Conservation (phyloP, 2,329 filamentous ascomycete species). For the Fusarium buxicola region DNA sequence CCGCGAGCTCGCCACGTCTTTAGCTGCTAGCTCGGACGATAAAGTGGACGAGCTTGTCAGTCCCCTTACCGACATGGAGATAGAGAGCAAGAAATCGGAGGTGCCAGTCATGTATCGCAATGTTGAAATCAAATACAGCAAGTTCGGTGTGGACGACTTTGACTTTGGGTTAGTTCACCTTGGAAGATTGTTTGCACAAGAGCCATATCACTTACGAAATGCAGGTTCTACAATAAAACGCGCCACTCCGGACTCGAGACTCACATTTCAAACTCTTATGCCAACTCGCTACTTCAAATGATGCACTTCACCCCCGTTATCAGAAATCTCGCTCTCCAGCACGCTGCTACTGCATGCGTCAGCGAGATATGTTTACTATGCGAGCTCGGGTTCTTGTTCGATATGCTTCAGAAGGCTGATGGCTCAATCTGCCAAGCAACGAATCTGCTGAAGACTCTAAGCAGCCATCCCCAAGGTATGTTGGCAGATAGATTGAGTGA, state of each 20-base stretch:
- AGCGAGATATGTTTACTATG: slow-evolving; percentile 88
- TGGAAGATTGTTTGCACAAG: slow-evolving; percentile 3
- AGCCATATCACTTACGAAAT: slow-evolving; percentile 28
- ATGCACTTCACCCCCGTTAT: slow-evolving; percentile 90
- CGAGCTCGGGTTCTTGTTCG: slow-evolving; percentile 94
- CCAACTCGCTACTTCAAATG: slow-evolving; percentile 90
- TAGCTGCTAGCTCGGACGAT: slow-evolving; percentile 55
- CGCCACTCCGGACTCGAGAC: slow-evolving; percentile 92
- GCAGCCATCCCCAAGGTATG: slow-evolving; percentile 79
- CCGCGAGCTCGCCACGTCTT: slow-evolving; percentile 69
- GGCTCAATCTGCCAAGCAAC: slow-evolving; percentile 96
- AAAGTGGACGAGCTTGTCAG: slow-evolving; percentile 69
- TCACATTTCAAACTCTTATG: slow-evolving; percentile 96
- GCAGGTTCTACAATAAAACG: slow-evolving; percentile 93
- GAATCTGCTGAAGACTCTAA: slow-evolving; percentile 91
- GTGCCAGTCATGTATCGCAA: slow-evolving; percentile 91
- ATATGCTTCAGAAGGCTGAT: slow-evolving; percentile 97
- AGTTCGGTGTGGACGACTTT: slow-evolving; percentile 99
- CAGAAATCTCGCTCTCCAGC: slow-evolving; percentile 87
- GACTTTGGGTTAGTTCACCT: slow-evolving; percentile 81
- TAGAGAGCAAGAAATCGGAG: slow-evolving; percentile 82
- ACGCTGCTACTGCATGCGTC: slow-evolving; percentile 86
- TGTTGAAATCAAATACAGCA: slow-evolving; percentile 98
- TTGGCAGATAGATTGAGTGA: neutral
- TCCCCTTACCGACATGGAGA: slow-evolving; percentile 73